A percentile compares a stretch with the other conserved stretches of the same genome.
Conservation (phyloP, 1,284 basidiomycete genomes). For the Ustilago crameri region DNA sequence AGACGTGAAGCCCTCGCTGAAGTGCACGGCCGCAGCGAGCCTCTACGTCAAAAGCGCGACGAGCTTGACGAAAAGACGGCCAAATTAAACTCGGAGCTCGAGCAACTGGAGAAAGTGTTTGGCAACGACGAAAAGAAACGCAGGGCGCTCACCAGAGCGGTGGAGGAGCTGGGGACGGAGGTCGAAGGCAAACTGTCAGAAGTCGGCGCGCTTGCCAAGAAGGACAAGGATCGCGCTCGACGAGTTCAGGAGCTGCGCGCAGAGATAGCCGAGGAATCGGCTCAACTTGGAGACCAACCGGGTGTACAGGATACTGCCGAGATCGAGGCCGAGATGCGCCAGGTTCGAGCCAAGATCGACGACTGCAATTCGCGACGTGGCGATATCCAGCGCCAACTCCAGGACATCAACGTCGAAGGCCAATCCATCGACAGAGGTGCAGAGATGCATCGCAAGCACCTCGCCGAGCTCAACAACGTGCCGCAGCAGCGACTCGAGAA, state of each 20-base stretch:
- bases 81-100: conserved; percentile 39
- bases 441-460: conserved; percentile 24
- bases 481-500: conserved; percentile 54
- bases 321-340: conserved; percentile 45
- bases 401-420: conserved; percentile 37
- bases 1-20: conserved; percentile 30
- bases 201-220: conserved; percentile 34
- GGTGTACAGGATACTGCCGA: conserved; percentile 30
- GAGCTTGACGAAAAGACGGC: conserved; percentile 41
- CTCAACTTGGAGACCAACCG: conserved; percentile 33
- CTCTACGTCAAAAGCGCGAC: conserved; percentile 25
- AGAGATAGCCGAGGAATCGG: conserved; percentile 41
- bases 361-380: conserved; percentile 32
- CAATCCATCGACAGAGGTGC: conserved; percentile 22
- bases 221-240: conserved; percentile 45
- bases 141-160: conserved; percentile 16
- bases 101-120: conserved; percentile 22
- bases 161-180: conserved; percentile 39
- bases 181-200: conserved; percentile 35
- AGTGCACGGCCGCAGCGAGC: conserved; percentile 24
- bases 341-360: conserved; percentile 23
- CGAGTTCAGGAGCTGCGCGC: conserved; percentile 35
- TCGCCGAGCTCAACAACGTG: conserved; percentile 54
- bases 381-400: conserved; percentile 34
- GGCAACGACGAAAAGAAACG: conserved; percentile 35